A percentile compares a stretch with the other conserved stretches of the same genome.
Evolutionary conservation across 768 basidiomycete species (phyloP).

Genomic region (Agrocybe praecox): DNA sequence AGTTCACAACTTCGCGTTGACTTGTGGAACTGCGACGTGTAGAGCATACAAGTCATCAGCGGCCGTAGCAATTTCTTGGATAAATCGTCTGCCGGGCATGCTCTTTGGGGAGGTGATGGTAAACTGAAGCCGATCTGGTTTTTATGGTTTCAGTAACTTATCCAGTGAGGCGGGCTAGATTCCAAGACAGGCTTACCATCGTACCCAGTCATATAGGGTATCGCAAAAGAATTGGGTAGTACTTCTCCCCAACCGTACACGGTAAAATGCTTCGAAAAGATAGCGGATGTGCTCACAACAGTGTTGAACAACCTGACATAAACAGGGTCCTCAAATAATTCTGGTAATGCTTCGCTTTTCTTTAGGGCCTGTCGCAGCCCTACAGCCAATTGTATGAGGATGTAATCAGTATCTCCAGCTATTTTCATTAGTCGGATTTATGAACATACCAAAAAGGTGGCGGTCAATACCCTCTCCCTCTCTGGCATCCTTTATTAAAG

Average conservation of each 20-base stretch:
- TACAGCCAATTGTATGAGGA: conserved; percentile 21
- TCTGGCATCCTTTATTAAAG: conserved; percentile 65
- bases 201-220: too few relatives aligned
- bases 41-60: conserved; percentile 71
- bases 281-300: conserved; percentile 88
- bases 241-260: conserved; percentile 97
- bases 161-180: too few relatives aligned
- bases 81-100: conserved; percentile 79
- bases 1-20: conserved; percentile 29
- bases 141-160: too few relatives aligned
- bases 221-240: conserved; percentile 89
- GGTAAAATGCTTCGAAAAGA: conserved; percentile 81
- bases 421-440: too few relatives aligned
- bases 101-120: conserved; percentile 83
- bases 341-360: conserved; percentile 65
- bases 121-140: conserved; percentile 75
- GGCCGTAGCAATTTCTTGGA: conserved; percentile 63
- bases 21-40: conserved; percentile 29
- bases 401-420: background rate
- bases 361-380: conserved; percentile 72
- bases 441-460: conserved; percentile 73
- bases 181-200: too few relatives aligned
- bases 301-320: conserved; percentile 74
- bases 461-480: conserved; percentile 81
- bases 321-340: conserved; percentile 76